phyloP scores from a whole-genome alignment of 495 filamentous ascomycete species.

The Alectoria sarmentosa region DNA sequence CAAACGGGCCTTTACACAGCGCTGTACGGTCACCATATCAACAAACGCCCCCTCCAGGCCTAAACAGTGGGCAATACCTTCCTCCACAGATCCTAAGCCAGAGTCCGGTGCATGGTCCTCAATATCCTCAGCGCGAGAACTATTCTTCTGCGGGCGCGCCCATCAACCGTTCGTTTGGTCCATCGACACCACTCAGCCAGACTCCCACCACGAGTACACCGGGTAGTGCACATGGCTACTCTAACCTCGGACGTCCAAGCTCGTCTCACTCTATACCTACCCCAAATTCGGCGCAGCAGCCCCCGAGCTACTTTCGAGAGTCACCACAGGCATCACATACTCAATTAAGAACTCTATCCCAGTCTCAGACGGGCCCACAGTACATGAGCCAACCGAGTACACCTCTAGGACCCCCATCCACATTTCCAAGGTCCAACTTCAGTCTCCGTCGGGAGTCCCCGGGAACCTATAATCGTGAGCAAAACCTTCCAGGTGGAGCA shows the following conservation, averaged over 20 bases:
- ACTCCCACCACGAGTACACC: slow-evolving; percentile 25
- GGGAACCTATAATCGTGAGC: slow-evolving; percentile 29
- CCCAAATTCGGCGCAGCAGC: slow-evolving; percentile 34
- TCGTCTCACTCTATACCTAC: slow-evolving; percentile 43
- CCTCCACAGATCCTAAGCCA: slow-evolving; percentile 28
- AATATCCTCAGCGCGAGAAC: slow-evolving; percentile 33
- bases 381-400: slow-evolving; percentile 42
- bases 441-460: slow-evolving; percentile 21
- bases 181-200: slow-evolving; percentile 20
- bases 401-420: slow-evolving; percentile 41
- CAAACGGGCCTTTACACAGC: slow-evolving; percentile 37
- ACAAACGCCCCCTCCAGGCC: slow-evolving; percentile 33
- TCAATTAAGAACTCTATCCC: slow-evolving; percentile 35
- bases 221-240: slow-evolving; percentile 24
- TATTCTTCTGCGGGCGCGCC: slow-evolving; percentile 30
- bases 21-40: slow-evolving; percentile 43
- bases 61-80: slow-evolving; percentile 36
- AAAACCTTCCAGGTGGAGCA: slow-evolving; percentile 36
- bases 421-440: slow-evolving; percentile 26
- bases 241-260: slow-evolving; percentile 39
- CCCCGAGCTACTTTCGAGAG: slow-evolving; percentile 32
- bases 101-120: slow-evolving; percentile 27
- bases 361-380: slow-evolving; percentile 34
- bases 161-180: slow-evolving; percentile 32
- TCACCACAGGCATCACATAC: slow-evolving; percentile 36